Evolutionary conservation across 2,329 filamentous ascomycete species (phyloP).

Genomic region (Fusarium oxysporum): DNA sequence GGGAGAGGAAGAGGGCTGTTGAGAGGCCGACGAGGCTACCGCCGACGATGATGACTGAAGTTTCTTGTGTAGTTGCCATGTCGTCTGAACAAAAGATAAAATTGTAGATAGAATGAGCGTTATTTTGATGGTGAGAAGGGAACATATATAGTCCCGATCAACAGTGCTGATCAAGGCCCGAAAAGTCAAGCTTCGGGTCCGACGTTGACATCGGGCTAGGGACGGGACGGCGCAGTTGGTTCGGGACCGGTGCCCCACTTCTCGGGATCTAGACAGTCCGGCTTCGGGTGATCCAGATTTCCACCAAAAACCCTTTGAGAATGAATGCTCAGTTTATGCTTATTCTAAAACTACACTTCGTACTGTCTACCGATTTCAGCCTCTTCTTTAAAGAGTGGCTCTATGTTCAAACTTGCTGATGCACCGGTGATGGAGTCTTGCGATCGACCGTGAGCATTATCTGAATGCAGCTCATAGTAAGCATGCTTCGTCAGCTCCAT

Average conservation of each 20-base stretch:
- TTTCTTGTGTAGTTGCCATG: slow-evolving; percentile 2
- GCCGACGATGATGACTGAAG: slow-evolving; percentile 53
- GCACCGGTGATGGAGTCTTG: neutral
- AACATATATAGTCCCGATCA: neutral
- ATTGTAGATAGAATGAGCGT: rapidly evolving
- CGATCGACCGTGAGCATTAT: neutral
- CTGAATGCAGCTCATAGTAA: neutral
- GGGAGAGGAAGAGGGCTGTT: slow-evolving; percentile 52
- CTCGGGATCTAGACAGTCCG: neutral
- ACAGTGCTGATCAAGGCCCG: neutral
- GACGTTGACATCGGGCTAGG: neutral
- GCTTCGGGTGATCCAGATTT: neutral
- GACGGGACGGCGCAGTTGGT: neutral
- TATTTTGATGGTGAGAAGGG: rapidly evolving
- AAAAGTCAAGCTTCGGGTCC: neutral
- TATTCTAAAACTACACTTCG: neutral
- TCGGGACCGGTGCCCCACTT: neutral
- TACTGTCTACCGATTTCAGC: neutral
- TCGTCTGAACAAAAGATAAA: no score
- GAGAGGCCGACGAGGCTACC: slow-evolving; percentile 55
- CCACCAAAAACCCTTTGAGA: rapidly evolving
- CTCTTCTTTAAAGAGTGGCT: rapidly evolving
- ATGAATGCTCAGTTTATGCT: neutral
- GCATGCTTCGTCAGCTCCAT: neutral
- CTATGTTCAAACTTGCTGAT: neutral